phyloP scores from a whole-genome alignment of 2,329 filamentous ascomycete genomes.

The Thermothelomyces thermophilus region DNA sequence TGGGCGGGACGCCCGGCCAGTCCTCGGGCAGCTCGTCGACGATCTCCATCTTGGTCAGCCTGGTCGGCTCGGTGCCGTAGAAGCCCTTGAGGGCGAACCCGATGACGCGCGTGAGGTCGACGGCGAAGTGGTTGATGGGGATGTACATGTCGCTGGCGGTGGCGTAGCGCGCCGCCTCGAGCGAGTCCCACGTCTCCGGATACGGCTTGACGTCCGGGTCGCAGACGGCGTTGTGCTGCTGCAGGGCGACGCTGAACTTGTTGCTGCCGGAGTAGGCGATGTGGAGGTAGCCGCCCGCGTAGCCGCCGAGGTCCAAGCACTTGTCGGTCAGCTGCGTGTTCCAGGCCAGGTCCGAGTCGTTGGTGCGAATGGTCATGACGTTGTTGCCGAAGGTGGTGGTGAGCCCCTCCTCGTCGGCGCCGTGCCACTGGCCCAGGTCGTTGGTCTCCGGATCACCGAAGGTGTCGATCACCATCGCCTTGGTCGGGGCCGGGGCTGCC shows the following conservation, averaged over 20 bases:
- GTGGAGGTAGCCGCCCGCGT: conserved; percentile 55
- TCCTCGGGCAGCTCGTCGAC: conserved; percentile 46
- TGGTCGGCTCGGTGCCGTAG: conserved; percentile 45
- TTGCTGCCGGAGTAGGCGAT: conserved; percentile 56
- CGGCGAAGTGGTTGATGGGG: conserved; percentile 59
- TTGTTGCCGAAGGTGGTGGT: conserved; percentile 44
- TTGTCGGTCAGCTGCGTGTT: conserved; percentile 33
- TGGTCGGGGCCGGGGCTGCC: conserved; percentile 35
- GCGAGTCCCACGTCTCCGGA: conserved; percentile 61
- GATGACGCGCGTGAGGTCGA: conserved; percentile 49
- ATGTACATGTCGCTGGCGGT: conserved; percentile 55
- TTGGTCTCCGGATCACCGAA: conserved; percentile 50
- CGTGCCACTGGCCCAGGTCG: conserved; percentile 58
- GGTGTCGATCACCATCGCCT: conserved; percentile 50
- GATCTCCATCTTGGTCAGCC: conserved; percentile 54
- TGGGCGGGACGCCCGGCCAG: conserved; percentile 46
- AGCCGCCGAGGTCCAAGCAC: conserved; percentile 50
- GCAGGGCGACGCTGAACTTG: conserved; percentile 57
- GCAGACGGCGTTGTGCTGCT: conserved; percentile 60
- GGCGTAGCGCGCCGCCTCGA: conserved; percentile 56
- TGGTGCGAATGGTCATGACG: conserved; percentile 49
- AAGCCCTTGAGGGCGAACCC: conserved; percentile 60
- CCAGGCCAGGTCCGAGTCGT: conserved; percentile 40
- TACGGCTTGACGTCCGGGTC: conserved; percentile 49
- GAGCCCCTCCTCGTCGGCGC: conserved; percentile 52